Evolutionary conservation across 148 eudicot species (phyloP).

Genomic region (Drosera capensis): DNA sequence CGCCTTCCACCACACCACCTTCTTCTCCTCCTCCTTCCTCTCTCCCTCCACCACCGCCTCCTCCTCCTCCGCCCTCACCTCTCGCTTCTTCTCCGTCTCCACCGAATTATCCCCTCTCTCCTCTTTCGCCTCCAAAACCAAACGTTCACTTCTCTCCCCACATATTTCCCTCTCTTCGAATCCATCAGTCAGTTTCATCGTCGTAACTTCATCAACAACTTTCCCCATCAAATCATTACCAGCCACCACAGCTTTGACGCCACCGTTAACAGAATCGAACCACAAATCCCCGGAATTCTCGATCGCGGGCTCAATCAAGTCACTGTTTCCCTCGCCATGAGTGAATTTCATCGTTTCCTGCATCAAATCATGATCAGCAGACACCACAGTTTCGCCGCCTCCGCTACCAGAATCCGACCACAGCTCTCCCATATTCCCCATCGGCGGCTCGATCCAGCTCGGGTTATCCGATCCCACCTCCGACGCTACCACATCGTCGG

Average conservation of each 20-base stretch:
- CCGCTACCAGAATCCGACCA: constrained; percentile 50
- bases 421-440: constrained; percentile 14
- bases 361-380: constrained; percentile 20
- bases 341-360: constrained; percentile 8
- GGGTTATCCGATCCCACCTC: constrained; percentile 31
- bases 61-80: not conserved
- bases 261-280: too few species aligned
- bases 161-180: too few species aligned
- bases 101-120: too few species aligned
- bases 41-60: not conserved
- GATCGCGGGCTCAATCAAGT: too few species aligned
- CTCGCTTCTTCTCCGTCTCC: not conserved
- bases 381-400: too few species aligned
- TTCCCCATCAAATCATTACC: too few species aligned
- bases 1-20: constrained; percentile 66
- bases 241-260: too few species aligned
- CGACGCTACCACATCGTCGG: constrained; percentile 9
- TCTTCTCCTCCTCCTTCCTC: constrained; percentile 15
- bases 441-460: constrained; percentile 67
- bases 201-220: too few species aligned
- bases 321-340: constrained; percentile 7
- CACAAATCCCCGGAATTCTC: too few species aligned
- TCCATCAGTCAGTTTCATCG: too few species aligned
- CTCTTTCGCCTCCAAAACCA: too few species aligned
- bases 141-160: too few species aligned